Base-by-base conservation (phyloP, 163 green algal genomes). In the Picocystis sp. region DNA sequence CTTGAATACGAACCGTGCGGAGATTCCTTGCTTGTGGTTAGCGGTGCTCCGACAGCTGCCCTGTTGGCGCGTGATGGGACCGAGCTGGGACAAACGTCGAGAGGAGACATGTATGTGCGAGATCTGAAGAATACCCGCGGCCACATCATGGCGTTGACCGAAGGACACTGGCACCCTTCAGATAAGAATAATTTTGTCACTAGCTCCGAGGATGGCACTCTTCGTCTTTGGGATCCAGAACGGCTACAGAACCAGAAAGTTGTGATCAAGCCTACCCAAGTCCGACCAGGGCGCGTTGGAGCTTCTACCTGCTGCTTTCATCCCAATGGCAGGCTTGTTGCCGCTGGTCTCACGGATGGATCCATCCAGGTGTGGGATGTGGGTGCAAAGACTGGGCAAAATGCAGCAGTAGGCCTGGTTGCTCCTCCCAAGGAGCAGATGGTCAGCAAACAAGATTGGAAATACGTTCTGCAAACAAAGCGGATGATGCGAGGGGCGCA, bases 31-130 rank as follows among this genome's bases (percentile, higher is more conserved):
- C 34, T 97, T 24, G 75, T 67, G 2, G 87, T 94, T 14, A 94
- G 77, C 0, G 81, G 79, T 9, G 72, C 62, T 1, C 50, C 68
- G 9, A 53, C 69, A 34, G 50, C 65, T 38, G 84, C 92, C 64
- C 66, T 97, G 29, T 93, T 82, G 54, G 76, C 92, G 62, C 65
- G 90, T 0, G 86, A 98, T 50, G 86, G 90, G n/a, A 61, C 63
- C 3, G 66, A 78, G 56, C 70, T 75, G 13, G 88, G 86, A 3
- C 79, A 89, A 63, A 83, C 79, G 34, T 45, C 77, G 22, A 61
- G 54, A 1, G 90, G 90, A 0, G 89, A 98, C 75, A 97, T 97
- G 88, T 98, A 98, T 80, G 92, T 98, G 47, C 62, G 83, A 2
- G 90, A 98, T 71, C 57, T 81, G 54, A 78, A 74, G 44, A 93